phyloP scores from a whole-genome alignment of 345 rosid species.

The Tarenaya hassleriana region DNA sequence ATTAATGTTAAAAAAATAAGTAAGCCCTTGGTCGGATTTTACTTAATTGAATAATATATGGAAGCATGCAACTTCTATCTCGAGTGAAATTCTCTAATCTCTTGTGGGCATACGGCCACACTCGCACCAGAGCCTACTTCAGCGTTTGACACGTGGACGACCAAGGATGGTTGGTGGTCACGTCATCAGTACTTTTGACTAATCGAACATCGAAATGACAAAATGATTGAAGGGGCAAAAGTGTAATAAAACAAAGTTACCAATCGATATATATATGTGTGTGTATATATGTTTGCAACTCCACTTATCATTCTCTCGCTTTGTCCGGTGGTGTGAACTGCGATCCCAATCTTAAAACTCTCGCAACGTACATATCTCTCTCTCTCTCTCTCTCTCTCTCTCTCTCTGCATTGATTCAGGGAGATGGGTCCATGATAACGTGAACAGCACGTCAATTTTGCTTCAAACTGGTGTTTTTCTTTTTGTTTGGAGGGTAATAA shows the following conservation, averaged over 20 bases:
- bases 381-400: constrained; percentile 8
- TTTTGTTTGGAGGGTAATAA: too few relatives aligned
- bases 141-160: constrained; percentile 20
- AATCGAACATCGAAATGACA: constrained; percentile 28
- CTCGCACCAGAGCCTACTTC: neutral
- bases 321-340: constrained; percentile 3
- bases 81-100: neutral
- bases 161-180: constrained; percentile 6
- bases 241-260: too few relatives aligned
- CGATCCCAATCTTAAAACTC: neutral
- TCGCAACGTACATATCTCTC: neutral
- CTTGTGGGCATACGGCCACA: neutral
- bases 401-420: neutral
- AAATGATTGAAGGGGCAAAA: constrained; percentile 29
- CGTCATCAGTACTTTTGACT: neutral
- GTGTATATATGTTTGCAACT: neutral
- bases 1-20: constrained; percentile 5
- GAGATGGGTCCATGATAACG: constrained; percentile 30
- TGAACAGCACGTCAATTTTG: constrained; percentile 19
- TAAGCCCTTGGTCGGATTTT: neutral
- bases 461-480: too few relatives aligned
- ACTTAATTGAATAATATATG: neutral
- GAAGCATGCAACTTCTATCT: neutral
- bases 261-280: too few relatives aligned
- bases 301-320: constrained; percentile 13